These are phyloP conservation scores for Aspergillus pseudoglaucus DNA, from an alignment of 2,329 filamentous ascomycete genomes.

Conservation along the genomic window DNA sequence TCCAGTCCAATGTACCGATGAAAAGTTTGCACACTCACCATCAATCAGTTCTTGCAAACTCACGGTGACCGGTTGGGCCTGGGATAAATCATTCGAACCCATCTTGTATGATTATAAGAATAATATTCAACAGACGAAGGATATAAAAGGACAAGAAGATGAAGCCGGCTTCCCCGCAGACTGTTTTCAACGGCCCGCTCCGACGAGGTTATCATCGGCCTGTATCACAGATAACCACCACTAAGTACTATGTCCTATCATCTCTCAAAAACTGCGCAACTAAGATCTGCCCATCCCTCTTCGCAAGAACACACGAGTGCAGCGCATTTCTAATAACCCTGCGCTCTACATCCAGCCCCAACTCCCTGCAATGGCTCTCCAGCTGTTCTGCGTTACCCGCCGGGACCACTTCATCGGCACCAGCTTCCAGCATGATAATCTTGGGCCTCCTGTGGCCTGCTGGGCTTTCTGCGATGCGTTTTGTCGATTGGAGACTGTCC, in stretches of 20 bases:
- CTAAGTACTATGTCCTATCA: background rate
- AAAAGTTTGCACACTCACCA: constrained; percentile 28
- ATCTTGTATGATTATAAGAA: constrained; percentile 5
- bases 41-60: constrained; percentile 43
- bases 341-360: constrained; percentile 30
- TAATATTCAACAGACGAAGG: background rate
- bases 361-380: constrained; percentile 26
- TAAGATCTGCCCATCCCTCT: constrained; percentile 30
- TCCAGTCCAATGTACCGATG: background rate
- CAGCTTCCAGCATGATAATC: constrained; percentile 37
- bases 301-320: constrained; percentile 45
- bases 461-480: constrained; percentile 25
- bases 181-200: background rate
- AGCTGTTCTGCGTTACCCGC: constrained; percentile 28
- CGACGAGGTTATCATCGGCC: too few species aligned
- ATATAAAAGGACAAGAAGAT: too few species aligned
- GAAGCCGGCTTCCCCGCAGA: background rate
- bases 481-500: constrained; percentile 41
- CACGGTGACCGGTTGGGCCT: constrained; percentile 41
- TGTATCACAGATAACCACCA: too few species aligned
- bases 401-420: constrained; percentile 41
- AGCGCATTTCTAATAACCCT: constrained; percentile 41
- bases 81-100: constrained; percentile 14
- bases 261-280: background rate
- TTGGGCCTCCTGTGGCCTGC: background rate